These are phyloP conservation scores for Aspergillus glaucus DNA, from an alignment of 2,329 filamentous ascomycete species.

Conservation along the genomic window DNA sequence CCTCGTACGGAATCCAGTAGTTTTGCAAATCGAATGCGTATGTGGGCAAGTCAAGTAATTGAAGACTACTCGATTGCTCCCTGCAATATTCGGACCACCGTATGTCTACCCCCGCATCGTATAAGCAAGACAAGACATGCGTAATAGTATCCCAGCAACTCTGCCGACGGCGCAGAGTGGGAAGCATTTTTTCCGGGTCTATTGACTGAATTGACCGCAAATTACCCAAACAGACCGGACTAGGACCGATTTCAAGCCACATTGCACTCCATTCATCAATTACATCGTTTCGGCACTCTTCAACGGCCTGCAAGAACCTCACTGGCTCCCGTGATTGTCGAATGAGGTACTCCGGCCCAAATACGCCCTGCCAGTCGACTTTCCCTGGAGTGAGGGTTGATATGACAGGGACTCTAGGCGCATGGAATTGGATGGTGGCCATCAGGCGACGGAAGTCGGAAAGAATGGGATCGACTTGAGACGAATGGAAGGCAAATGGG, in stretches of 20 bases:
- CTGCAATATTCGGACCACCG: slow-evolving; percentile 67
- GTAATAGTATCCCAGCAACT: slow-evolving; percentile 59
- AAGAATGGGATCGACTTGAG: slow-evolving; percentile 3
- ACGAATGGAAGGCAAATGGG: slow-evolving; percentile 3
- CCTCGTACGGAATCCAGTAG: slow-evolving; percentile 66
- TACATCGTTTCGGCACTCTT: slow-evolving; percentile 51
- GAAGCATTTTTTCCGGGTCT: background rate
- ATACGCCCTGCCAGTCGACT: slow-evolving; percentile 49
- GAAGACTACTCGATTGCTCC: slow-evolving; percentile 52
- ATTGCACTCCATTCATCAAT: slow-evolving; percentile 61
- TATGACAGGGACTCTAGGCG: slow-evolving; percentile 56
- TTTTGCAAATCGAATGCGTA: slow-evolving; percentile 66
- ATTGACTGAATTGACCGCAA: slow-evolving; percentile 53
- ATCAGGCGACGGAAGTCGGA: background rate
- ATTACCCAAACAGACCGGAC: slow-evolving; percentile 63
- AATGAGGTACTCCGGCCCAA: slow-evolving; percentile 58
- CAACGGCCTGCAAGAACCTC: slow-evolving; percentile 59
- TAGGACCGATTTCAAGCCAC: slow-evolving; percentile 67
- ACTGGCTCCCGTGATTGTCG: slow-evolving; percentile 62
- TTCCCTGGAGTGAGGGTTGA: slow-evolving; percentile 61
- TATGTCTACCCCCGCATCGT: slow-evolving; percentile 57
- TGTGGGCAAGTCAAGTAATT: slow-evolving; percentile 58
- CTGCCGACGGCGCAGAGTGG: slow-evolving; percentile 57
- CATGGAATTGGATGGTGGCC: slow-evolving; percentile 38
- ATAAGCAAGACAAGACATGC: slow-evolving; percentile 54